Evolutionary conservation across 495 filamentous ascomycete genomes (phyloP).

Genomic region (Penicillium pulvis): DNA sequence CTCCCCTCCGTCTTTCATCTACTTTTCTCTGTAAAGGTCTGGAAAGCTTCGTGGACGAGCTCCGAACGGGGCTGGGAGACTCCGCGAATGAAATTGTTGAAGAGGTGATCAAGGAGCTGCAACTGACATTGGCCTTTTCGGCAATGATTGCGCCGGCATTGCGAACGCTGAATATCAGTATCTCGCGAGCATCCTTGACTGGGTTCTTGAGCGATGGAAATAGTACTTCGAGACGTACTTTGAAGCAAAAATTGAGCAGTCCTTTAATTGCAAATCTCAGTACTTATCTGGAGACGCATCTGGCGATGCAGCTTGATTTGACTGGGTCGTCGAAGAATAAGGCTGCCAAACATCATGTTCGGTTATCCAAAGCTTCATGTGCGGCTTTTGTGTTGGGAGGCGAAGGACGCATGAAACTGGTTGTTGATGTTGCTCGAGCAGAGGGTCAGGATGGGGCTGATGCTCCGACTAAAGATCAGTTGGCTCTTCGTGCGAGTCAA

Average conservation of each 20-base stretch:
- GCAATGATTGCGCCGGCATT: slow-evolving; percentile 42
- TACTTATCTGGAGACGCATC: slow-evolving; percentile 45
- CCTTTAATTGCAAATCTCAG: slow-evolving; percentile 46
- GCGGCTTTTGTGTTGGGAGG: slow-evolving; percentile 54
- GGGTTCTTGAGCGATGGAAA: slow-evolving; percentile 24
- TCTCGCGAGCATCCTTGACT: slow-evolving; percentile 40
- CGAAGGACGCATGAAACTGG: slow-evolving; percentile 56
- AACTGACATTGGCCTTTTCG: slow-evolving; percentile 45
- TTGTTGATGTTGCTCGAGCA: slow-evolving; percentile 32
- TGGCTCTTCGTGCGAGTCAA: slow-evolving; percentile 29
- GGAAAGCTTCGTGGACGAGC: slow-evolving; percentile 30
- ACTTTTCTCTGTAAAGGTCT: slow-evolving; percentile 39
- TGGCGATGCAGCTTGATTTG: slow-evolving; percentile 52
- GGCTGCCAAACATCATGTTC: slow-evolving; percentile 37
- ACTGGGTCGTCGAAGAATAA: slow-evolving; percentile 21
- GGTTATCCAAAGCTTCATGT: slow-evolving; percentile 53
- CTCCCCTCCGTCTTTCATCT: slow-evolving; percentile 43
- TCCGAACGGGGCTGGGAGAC: slow-evolving; percentile 7
- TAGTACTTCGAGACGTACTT: slow-evolving; percentile 8
- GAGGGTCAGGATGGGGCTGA: slow-evolving; percentile 21
- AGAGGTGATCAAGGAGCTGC: slow-evolving; percentile 40
- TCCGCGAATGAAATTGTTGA: slow-evolving; percentile 22
- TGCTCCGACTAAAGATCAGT: neutral
- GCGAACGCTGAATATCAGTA: slow-evolving; percentile 48
- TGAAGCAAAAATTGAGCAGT: slow-evolving; percentile 21